Percentiles rank a stretch among this genome's conserved stretches.
These are phyloP conservation scores for Sporormia fimetaria DNA, from an alignment of 495 filamentous ascomycete genomes.

Conservation along the genomic window DNA sequence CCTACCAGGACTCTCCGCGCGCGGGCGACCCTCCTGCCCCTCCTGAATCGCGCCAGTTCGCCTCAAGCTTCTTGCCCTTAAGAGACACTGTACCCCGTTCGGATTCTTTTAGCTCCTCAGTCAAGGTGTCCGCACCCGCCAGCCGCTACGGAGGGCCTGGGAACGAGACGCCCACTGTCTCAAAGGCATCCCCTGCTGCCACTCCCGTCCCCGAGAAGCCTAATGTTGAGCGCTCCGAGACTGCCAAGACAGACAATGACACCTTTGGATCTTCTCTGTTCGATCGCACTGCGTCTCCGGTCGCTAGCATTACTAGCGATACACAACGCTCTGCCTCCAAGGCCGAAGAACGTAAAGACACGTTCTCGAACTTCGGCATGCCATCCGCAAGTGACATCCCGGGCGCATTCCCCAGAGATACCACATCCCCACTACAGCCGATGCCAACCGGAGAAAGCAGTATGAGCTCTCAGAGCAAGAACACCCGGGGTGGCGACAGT, in stretches of 20 bases:
- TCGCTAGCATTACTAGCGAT: constrained; percentile 26
- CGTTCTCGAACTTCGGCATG: constrained; percentile 25
- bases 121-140: constrained; percentile 68
- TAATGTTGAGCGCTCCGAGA: constrained; percentile 29
- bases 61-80: constrained; percentile 59
- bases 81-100: constrained; percentile 40
- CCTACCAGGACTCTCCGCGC: constrained; percentile 43
- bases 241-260: constrained; percentile 23
- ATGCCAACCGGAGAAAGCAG: constrained; percentile 42
- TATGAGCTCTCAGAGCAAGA: constrained; percentile 33
- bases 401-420: constrained; percentile 49
- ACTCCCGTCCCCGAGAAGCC: constrained; percentile 39
- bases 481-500: constrained; percentile 26
- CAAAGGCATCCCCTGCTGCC: constrained; percentile 29
- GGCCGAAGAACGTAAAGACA: constrained; percentile 27
- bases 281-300: constrained; percentile 26
- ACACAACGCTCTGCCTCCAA: constrained; percentile 22
- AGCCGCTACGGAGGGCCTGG: constrained; percentile 55
- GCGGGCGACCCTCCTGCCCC: constrained; percentile 46
- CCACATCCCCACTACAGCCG: constrained; percentile 35
- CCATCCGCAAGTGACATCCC: constrained; percentile 36
- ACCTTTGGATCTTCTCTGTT: constrained; percentile 14
- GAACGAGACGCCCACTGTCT: constrained; percentile 48
- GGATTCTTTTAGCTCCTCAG: constrained; percentile 64
- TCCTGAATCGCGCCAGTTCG: constrained; percentile 59